Percentiles rank a stretch among this genome's conserved stretches.
Evolutionary conservation across 208 protist species (phyloP).

Genomic region (Vickermania ingenoplastis): DNA sequence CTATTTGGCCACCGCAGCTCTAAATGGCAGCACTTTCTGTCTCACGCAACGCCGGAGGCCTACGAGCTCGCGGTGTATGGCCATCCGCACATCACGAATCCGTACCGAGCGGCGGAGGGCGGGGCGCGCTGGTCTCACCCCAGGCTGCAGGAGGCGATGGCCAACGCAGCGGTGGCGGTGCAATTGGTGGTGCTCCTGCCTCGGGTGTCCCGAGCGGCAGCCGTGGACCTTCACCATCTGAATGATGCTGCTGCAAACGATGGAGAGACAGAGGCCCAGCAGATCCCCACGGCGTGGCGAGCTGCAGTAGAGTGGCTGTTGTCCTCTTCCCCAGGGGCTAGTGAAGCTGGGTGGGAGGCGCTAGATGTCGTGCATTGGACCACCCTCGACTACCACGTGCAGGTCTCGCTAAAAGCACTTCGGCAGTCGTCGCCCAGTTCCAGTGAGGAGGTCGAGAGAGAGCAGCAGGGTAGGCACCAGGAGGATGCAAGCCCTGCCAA

Average conservation of each 20-base stretch:
- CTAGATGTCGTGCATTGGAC: neutral
- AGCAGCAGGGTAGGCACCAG: no score
- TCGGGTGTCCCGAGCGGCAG: constrained; percentile 30
- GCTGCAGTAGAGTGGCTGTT: neutral
- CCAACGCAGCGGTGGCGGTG: constrained; percentile 41
- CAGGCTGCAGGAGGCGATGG: constrained; percentile 55
- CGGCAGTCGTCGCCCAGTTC: no score
- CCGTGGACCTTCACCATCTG: no score
- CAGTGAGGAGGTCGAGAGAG: no score
- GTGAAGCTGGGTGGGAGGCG: neutral
- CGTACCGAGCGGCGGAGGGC: constrained; percentile 53
- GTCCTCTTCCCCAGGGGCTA: neutral
- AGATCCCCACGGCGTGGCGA: neutral
- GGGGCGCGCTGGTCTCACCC: constrained; percentile 26
- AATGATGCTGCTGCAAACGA: no score
- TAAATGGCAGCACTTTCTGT: constrained; percentile 64
- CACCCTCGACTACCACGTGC: neutral
- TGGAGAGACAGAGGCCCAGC: no score
- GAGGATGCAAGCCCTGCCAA: no score
- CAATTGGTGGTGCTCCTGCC: constrained; percentile 67
- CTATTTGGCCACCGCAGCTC: constrained; percentile 83
- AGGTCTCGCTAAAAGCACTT: no score
- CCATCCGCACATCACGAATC: constrained; percentile 87
- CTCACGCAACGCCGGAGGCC: constrained; percentile 51
- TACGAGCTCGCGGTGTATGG: constrained; percentile 72